Evolutionary conservation across 371 early-diverging fungal genomes (phyloP).

Genomic region (Rhizopus sp.): DNA sequence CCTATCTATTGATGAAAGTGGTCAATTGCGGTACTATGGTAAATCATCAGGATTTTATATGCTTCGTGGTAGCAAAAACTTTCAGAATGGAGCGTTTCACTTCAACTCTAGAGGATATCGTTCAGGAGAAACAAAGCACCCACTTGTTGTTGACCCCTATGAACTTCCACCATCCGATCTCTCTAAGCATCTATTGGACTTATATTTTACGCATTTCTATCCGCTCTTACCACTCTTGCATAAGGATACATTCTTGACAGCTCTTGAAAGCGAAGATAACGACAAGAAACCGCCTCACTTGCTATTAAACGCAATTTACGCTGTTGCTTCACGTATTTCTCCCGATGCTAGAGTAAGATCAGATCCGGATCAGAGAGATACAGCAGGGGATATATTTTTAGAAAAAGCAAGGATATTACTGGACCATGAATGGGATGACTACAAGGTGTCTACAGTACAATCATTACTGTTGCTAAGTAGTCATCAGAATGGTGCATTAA

Average conservation of each 20-base stretch:
- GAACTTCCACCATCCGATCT: slow-evolving; percentile 65
- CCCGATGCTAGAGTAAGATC: slow-evolving; percentile 43
- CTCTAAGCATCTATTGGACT: slow-evolving; percentile 64
- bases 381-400: slow-evolving; percentile 50
- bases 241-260: slow-evolving; percentile 61
- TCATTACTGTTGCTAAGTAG: slow-evolving; percentile 45
- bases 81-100: slow-evolving; percentile 40
- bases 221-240: slow-evolving; percentile 71
- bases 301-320: slow-evolving; percentile 52
- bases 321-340: slow-evolving; percentile 47
- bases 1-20: slow-evolving; percentile 46
- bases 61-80: slow-evolving; percentile 41
- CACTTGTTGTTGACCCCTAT: slow-evolving; percentile 34
- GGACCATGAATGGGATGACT: slow-evolving; percentile 45
- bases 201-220: slow-evolving; percentile 70
- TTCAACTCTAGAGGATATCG: slow-evolving; percentile 30
- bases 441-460: slow-evolving; percentile 43
- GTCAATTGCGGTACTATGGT: slow-evolving; percentile 50
- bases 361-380: slow-evolving; percentile 33
- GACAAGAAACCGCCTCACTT: slow-evolving; percentile 47
- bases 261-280: slow-evolving; percentile 25
- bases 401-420: slow-evolving; percentile 45
- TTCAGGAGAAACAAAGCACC: background rate
- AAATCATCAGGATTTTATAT: slow-evolving; percentile 54
- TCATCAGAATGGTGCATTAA: slow-evolving; percentile 51